These are phyloP conservation scores for Aspergillus avenaceus DNA, from an alignment of 495 filamentous ascomycete genomes.

Conservation along the genomic window DNA sequence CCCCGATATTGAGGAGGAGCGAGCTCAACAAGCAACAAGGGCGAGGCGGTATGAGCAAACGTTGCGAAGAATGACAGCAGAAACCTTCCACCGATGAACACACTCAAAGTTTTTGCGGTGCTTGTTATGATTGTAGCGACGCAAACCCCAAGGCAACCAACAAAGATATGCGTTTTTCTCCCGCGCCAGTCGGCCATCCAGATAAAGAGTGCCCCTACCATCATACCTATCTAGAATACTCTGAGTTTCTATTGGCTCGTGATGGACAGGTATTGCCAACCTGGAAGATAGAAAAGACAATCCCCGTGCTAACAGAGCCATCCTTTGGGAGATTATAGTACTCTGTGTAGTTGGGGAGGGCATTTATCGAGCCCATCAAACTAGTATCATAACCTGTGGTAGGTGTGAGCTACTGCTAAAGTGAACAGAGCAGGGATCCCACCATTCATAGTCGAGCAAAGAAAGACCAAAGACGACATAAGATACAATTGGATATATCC, in stretches of 20 bases:
- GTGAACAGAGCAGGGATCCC: neutral
- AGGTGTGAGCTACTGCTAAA: neutral
- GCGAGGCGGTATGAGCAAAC: slow-evolving; percentile 61
- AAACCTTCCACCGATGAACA: slow-evolving; percentile 72
- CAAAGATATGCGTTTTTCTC: slow-evolving; percentile 8
- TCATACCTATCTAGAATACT: slow-evolving; percentile 7
- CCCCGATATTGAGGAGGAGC: slow-evolving; percentile 66
- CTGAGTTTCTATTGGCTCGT: neutral
- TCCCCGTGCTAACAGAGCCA: slow-evolving; percentile 9
- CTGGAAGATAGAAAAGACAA: slow-evolving; percentile 14
- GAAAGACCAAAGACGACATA: slow-evolving; percentile 5
- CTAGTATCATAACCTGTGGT: slow-evolving; percentile 7
- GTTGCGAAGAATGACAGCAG: slow-evolving; percentile 69
- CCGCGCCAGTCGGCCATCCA: slow-evolving; percentile 13
- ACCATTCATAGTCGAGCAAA: slow-evolving; percentile 16
- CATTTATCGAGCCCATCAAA: slow-evolving; percentile 11
- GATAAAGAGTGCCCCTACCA: slow-evolving; percentile 11
- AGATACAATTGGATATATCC: slow-evolving; percentile 11
- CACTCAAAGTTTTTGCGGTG: slow-evolving; percentile 17
- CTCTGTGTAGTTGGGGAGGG: slow-evolving; percentile 7
- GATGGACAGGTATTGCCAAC: neutral
- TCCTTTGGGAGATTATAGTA: slow-evolving; percentile 7
- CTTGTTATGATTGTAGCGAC: slow-evolving; percentile 8
- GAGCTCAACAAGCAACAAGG: slow-evolving; percentile 68
- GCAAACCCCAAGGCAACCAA: slow-evolving; percentile 12